Base-by-base conservation (phyloP, 176 grass and related monocot species). In the Ampelocalamus luodianensis region DNA sequence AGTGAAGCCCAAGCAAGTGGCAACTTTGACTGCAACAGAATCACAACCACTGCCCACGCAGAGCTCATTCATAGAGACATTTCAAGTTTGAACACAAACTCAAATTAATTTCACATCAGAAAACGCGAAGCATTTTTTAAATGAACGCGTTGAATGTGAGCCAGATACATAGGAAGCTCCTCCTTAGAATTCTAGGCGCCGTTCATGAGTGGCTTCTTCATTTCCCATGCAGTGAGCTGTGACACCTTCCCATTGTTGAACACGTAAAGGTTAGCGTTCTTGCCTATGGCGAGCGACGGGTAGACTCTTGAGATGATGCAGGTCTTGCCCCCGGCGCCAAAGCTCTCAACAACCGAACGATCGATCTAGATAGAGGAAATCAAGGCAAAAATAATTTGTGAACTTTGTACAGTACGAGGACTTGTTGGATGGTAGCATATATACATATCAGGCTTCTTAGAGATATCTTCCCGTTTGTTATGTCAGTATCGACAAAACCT, bases 151-250 rank as follows among this genome's bases (percentile, higher is more conserved):
- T 14, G 58, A 51, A 74, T 77, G 17, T 75, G 17, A 68, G 17
- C 36, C 56, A 73, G 22, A 4, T 61, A 7, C 1, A 42, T 16
- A 76, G 18, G 10, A 48, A 32, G 16, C 49, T 68, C 34, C 3
- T 64, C 10, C 0, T 16, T 12, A 23, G n/a, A 54, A 29, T 27
- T 40, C 42, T 79, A 94, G 45, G 89, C 92, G 0, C 83, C 88
- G 55, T 97, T 97, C 95, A 97, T 94, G 32, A 89, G 74, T 18
- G 92, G 95, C 54, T 75, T 94, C 77, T 66, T 97, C 85, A 94
- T 90, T 67, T 97, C 90, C 95, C 92, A 97, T 26, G 90, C 90
- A 0, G 79, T 90, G 32, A 97, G 51, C 1, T 81, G 63, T 97
- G n/a, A n/a, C n/a, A n/a, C n/a, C n/a, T n/a, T n/a, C n/a, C n/a